Percentiles rank a stretch among this genome's conserved stretches.
These are phyloP conservation scores for Cymodocea nodosa DNA, from an alignment of 116 monocot genomes.

Conservation along the genomic window DNA sequence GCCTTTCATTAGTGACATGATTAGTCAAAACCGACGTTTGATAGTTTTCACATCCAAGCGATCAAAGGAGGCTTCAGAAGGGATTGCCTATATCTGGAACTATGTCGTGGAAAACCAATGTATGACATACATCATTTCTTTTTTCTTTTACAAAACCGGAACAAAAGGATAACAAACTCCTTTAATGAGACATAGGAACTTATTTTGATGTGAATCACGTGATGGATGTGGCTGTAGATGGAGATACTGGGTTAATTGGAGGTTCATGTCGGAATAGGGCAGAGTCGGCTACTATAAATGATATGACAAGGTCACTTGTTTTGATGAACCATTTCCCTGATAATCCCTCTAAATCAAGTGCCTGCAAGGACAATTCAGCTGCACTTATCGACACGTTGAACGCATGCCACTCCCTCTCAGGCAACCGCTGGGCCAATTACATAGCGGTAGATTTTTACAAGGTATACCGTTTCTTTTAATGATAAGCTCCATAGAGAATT, in stretches of 20 bases:
- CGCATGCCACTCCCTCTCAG: slow-evolving; percentile 35
- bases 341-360: slow-evolving; percentile 29
- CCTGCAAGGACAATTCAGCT: slow-evolving; percentile 63
- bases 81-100: slow-evolving; percentile 53
- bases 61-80: slow-evolving; percentile 50
- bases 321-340: slow-evolving; percentile 58
- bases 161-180: no score
- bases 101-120: slow-evolving; percentile 70
- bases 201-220: no score
- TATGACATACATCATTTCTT: slow-evolving; percentile 1
- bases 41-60: slow-evolving; percentile 53
- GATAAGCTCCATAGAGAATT: no score
- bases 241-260: slow-evolving; percentile 32
- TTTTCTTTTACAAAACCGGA: no score
- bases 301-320: slow-evolving; percentile 42
- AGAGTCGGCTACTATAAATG: slow-evolving; percentile 54
- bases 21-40: slow-evolving; percentile 34
- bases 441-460: slow-evolving; percentile 71
- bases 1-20: slow-evolving; percentile 52
- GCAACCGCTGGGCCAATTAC: slow-evolving; percentile 64
- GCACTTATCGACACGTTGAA: slow-evolving; percentile 49
- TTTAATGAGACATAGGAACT: neutral
- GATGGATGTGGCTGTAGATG: slow-evolving; percentile 19
- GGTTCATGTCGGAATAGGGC: slow-evolving; percentile 55
- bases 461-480: neutral